Conservation (phyloP, 2,329 filamentous ascomycete genomes). For the Lachnellula subtilissima region DNA sequence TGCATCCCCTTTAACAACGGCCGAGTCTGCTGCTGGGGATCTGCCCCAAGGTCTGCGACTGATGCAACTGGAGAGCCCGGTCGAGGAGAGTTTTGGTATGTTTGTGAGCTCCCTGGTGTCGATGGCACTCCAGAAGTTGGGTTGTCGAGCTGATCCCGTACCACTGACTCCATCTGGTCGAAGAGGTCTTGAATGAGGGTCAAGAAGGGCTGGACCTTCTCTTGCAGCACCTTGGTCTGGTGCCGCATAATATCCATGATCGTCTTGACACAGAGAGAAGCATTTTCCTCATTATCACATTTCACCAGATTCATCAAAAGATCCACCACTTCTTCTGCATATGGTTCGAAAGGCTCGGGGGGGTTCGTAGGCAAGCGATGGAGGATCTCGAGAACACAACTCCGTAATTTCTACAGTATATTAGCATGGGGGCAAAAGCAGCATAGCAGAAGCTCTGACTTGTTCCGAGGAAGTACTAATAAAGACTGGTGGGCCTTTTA, state of each 20-base stretch:
- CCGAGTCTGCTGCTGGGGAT: constrained; percentile 74
- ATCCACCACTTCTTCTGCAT: constrained; percentile 84
- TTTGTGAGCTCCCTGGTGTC: constrained; percentile 60
- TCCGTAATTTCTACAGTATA: constrained; percentile 68
- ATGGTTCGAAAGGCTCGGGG: constrained; percentile 77
- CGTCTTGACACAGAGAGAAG: constrained; percentile 95
- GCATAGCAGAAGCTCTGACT: constrained; percentile 43
- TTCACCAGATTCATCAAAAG: constrained; percentile 83
- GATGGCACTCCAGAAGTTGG: constrained; percentile 60
- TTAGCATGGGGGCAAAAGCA: constrained; percentile 4
- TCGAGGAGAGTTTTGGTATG: constrained; percentile 74
- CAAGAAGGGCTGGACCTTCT: constrained; percentile 84
- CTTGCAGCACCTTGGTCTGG: constrained; percentile 75
- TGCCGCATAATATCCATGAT: constrained; percentile 95
- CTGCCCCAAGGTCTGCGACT: constrained; percentile 72
- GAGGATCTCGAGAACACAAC: constrained; percentile 89
- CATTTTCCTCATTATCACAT: constrained; percentile 97
- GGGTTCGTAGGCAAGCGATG: constrained; percentile 76
- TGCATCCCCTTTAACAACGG: constrained; percentile 90
- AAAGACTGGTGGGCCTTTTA: constrained; percentile 84
- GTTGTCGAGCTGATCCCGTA: constrained; percentile 91
- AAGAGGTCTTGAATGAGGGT: constrained; percentile 94
- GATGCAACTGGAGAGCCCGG: constrained; percentile 86
- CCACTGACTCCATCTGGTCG: constrained; percentile 87
- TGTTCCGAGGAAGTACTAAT: constrained; percentile 87